phyloP scores from a whole-genome alignment of 106 monocot species.

The Amphibolis antarctica region DNA sequence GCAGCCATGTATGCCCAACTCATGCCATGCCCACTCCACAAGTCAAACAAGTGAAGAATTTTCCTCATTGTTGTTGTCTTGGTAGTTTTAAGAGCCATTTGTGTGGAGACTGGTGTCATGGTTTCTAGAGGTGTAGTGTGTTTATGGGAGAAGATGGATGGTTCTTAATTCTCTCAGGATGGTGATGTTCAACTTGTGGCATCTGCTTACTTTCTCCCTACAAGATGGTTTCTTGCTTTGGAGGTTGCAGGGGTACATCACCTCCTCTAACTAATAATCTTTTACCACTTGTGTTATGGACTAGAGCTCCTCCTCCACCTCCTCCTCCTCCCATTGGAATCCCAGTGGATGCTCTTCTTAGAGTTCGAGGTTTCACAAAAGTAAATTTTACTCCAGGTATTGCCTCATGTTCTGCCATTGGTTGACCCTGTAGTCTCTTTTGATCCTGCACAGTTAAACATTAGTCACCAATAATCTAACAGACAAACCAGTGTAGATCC shows the following conservation, averaged over 20 bases:
- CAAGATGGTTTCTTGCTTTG: slow-evolving; percentile 10
- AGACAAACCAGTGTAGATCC: background rate
- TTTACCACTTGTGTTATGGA: background rate
- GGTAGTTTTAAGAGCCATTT: too few relatives aligned
- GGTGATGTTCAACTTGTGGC: too few relatives aligned
- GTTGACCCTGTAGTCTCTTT: slow-evolving; percentile 52
- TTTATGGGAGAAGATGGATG: too few relatives aligned
- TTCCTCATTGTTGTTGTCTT: too few relatives aligned
- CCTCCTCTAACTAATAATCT: slow-evolving; percentile 9
- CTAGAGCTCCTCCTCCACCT: too few relatives aligned
- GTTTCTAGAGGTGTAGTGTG: too few relatives aligned
- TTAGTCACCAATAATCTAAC: background rate
- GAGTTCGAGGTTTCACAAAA: slow-evolving; percentile 3
- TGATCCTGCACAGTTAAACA: slow-evolving; percentile 33
- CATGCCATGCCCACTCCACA: too few relatives aligned
- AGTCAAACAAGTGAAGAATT: too few relatives aligned
- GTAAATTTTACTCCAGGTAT: slow-evolving; percentile 26
- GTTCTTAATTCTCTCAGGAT: too few relatives aligned
- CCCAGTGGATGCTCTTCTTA: background rate
- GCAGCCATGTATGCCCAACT: too few relatives aligned
- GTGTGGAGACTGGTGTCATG: too few relatives aligned
- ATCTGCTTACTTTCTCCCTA: too few relatives aligned
- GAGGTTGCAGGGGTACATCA: background rate
- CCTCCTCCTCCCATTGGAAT: slow-evolving; percentile 4
- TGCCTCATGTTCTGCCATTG: slow-evolving; percentile 27